A percentile compares a stretch with the other conserved stretches of the same genome.
These are phyloP conservation scores for Marchantia paleacea DNA, from an alignment of 225 moss, liverwort and hornwort species.

Conservation along the genomic window DNA sequence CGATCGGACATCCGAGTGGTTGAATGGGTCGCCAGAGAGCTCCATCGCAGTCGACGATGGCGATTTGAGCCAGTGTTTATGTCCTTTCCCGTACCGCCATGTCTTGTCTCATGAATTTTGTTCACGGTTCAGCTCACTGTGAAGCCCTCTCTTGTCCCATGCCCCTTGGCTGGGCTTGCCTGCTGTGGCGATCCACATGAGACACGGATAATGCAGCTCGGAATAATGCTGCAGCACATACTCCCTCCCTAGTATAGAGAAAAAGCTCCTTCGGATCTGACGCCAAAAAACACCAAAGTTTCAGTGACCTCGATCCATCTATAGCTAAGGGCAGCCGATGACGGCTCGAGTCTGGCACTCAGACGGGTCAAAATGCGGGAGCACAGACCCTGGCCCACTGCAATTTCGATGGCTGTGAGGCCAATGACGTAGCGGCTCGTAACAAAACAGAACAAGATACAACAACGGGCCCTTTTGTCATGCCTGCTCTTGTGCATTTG, in stretches of 20 bases:
- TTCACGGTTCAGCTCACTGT: background rate
- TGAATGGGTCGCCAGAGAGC: too few relatives aligned
- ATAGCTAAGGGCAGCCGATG: background rate
- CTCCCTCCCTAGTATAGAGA: background rate
- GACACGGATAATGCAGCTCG: background rate
- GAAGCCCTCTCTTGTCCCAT: background rate
- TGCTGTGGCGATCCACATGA: background rate
- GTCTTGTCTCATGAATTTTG: background rate
- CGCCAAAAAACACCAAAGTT: background rate
- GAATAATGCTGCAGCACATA: background rate
- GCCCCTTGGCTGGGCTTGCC: background rate
- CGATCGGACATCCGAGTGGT: background rate
- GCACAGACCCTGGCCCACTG: background rate
- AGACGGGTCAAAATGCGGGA: background rate
- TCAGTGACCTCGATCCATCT: background rate
- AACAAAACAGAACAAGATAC: constrained; percentile 4
- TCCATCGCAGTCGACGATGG: background rate
- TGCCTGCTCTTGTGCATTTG: background rate
- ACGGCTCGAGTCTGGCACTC: background rate
- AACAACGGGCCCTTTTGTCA: background rate
- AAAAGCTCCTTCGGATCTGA: background rate
- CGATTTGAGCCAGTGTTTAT: background rate
- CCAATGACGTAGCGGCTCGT: background rate
- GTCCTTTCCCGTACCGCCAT: background rate
- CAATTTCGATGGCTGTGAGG: too few relatives aligned